Base-by-base conservation (phyloP, 1,284 basidiomycete species). In the Cutaneotrichosporon cutaneum region DNA sequence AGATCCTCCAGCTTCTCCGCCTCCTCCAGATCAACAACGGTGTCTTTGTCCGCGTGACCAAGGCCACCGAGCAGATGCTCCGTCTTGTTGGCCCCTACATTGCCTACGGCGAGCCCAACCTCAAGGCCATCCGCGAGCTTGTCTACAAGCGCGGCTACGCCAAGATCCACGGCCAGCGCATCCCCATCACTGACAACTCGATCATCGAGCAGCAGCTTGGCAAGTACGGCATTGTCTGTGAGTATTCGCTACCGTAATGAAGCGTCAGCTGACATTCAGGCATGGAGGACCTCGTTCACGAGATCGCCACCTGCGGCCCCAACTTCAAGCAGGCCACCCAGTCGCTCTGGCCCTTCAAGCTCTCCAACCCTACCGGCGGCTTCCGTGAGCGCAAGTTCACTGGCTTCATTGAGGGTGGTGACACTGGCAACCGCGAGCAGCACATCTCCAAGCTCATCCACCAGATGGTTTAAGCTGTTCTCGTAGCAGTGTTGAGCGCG, bases 101-200 rank as follows among this genome's bases (percentile, higher is more conserved):
- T 76, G 91, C 96, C 70, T 97, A 95, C 80, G 94, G 93, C 87
- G 92, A 72, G 56, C 88, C 83, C 62, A 97, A 97, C 85, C 84
- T 98, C 75, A 97, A 97, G 83, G 88, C 94, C 52, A 89, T 98
- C 78, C 92, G 94, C 71, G 95, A 98, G 82, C 84, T 99, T 68
- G 89, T 99, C 83, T 99, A 99, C 89, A 99, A 99, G 87, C 92
- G 96, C 72, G 96, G 96, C 64, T 98, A 97, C 81, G 96, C 94
- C 81, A 99, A 98, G 85, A 88, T 99, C 81, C 83, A 94, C 87
- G 94, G 92, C 82, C 94, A 98, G 82, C 90, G 95, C 78, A 90
- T 99, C 75, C 94, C 95, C 69, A 88, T 99, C 72, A 84, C 88
- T 77, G 92, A 93, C 85, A 99, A 99, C 84, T 70, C 86, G 68